These are phyloP conservation scores for Pseudocercospora eumusae DNA, from an alignment of 2,329 filamentous ascomycete genomes.

Conservation along the genomic window DNA sequence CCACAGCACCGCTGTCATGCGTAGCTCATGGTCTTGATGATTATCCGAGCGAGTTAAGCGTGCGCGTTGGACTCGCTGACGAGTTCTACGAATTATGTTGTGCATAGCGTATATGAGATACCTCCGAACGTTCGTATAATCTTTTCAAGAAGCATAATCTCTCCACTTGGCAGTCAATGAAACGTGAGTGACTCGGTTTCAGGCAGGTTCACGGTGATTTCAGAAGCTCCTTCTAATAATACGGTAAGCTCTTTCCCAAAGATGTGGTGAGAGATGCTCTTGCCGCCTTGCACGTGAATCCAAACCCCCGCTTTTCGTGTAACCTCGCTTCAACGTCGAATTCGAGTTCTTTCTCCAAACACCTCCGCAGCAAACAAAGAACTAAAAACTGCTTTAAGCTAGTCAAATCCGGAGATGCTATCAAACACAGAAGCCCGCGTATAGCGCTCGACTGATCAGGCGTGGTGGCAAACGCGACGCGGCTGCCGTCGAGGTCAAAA, in stretches of 20 bases:
- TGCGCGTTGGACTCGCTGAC: conserved; percentile 10
- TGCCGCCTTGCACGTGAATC: too few species aligned
- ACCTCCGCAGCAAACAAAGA: too few species aligned
- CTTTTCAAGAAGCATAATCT: not conserved
- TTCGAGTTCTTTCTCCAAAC: not conserved
- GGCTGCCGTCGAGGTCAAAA: not conserved
- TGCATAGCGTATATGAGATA: conserved; percentile 13
- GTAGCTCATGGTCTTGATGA: conserved; percentile 3
- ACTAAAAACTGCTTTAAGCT: too few species aligned
- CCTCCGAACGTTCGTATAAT: not conserved
- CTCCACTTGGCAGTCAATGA: not conserved
- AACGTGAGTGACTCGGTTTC: too few species aligned
- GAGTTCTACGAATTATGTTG: conserved; percentile 12
- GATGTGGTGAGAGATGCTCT: too few species aligned
- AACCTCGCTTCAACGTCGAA: not conserved
- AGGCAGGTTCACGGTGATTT: too few species aligned
- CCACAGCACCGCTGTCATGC: conserved; percentile 6
- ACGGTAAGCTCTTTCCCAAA: too few species aligned
- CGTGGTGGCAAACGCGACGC: not conserved
- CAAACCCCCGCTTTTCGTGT: not conserved
- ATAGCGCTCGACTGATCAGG: not conserved
- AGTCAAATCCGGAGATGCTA: not conserved
- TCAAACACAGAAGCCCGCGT: not conserved
- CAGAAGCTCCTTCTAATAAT: too few species aligned
- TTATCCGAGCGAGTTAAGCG: not conserved